Conservation (phyloP, 169 alveolate genomes). For the Neospora caninum region DNA sequence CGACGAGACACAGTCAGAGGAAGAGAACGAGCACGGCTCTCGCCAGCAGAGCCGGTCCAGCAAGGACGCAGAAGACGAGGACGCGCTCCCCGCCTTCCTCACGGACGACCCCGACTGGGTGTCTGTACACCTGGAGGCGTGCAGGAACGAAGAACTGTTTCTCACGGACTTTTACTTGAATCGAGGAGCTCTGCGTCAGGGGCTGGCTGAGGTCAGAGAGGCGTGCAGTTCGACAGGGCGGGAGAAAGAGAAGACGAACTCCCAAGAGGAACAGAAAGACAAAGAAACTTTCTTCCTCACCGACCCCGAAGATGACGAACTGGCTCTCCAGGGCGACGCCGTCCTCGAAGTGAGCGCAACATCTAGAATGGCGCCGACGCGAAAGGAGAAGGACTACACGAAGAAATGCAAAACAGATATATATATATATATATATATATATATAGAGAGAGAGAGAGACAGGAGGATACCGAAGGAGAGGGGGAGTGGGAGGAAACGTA, state of each 20-base stretch:
- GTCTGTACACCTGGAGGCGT: not conserved
- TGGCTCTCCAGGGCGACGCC: not conserved
- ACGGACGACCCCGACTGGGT: constrained; percentile 13
- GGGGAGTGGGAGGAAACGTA: not conserved
- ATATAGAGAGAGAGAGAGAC: not conserved
- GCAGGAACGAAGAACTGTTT: not conserved
- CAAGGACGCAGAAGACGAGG: not conserved
- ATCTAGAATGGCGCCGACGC: not conserved
- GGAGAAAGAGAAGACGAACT: not conserved
- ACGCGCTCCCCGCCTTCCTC: not conserved
- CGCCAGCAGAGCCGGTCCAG: not conserved
- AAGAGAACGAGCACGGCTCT: not conserved
- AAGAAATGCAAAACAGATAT: not conserved
- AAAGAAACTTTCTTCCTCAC: not conserved
- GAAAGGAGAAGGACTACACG: not conserved
- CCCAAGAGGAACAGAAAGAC: not conserved
- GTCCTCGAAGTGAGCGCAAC: not conserved
- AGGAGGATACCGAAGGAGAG: no score
- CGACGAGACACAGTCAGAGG: not conserved
- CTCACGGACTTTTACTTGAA: not conserved
- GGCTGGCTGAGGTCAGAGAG: not conserved
- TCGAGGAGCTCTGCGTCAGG: not conserved
- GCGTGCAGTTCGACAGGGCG: not conserved
- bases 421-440: not conserved
- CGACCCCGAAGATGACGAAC: constrained; percentile 18